These are phyloP conservation scores for Neurospora sp. DNA, from an alignment of 495 filamentous ascomycete genomes.

Conservation along the genomic window DNA sequence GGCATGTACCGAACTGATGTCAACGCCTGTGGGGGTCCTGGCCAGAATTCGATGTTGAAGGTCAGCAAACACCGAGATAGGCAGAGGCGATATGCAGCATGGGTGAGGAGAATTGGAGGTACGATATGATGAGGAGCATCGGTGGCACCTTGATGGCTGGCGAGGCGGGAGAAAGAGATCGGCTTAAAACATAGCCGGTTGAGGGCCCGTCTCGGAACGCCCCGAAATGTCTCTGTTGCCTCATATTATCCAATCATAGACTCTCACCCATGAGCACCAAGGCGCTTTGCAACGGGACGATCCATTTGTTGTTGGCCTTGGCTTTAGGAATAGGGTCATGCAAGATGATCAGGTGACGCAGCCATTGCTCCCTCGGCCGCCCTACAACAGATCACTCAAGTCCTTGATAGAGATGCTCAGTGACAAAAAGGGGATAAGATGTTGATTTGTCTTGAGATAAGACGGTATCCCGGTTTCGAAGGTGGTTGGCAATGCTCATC, in stretches of 20 bases:
- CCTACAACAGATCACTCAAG: background rate
- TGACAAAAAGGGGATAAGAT: background rate
- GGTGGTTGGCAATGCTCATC: constrained; percentile 1
- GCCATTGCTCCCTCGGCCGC: constrained; percentile 3
- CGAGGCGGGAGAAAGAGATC: background rate
- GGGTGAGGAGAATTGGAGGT: background rate
- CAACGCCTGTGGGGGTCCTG: background rate
- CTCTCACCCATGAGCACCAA: background rate
- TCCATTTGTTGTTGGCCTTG: background rate
- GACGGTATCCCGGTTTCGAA: background rate
- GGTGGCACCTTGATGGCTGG: background rate
- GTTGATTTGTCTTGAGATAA: constrained; percentile 6
- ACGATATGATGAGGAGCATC: background rate
- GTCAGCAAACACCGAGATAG: background rate
- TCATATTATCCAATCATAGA: constrained; percentile 9
- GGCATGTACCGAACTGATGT: background rate
- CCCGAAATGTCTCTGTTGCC: background rate
- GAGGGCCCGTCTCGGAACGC: background rate
- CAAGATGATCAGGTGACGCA: constrained; percentile 23
- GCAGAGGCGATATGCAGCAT: background rate
- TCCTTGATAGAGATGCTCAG: background rate
- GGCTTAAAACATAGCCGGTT: background rate
- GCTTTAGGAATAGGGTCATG: constrained; percentile 9
- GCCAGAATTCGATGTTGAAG: background rate
- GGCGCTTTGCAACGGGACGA: background rate